Percentiles rank a stretch among this genome's conserved stretches.
Conservation (phyloP, 2,329 filamentous ascomycete genomes). For the Ceratocystis variospora region DNA sequence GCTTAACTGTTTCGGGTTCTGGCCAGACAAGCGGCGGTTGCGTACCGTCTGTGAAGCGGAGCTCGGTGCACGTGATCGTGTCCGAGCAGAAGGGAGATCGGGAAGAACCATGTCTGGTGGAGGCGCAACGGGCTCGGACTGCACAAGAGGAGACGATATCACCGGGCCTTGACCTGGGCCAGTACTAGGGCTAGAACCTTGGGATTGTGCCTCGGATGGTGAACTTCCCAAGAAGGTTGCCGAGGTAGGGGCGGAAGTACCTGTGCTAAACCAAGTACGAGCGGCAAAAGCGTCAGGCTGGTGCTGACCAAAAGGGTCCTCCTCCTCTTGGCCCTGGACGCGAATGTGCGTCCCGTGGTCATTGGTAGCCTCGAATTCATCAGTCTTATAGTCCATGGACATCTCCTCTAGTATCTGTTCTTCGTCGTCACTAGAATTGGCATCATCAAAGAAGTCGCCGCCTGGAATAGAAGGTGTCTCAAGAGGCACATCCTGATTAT, state of each 20-base stretch:
- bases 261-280: slow-evolving; percentile 17
- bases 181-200: neutral
- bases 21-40: slow-evolving; percentile 64
- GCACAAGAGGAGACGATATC: neutral
- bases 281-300: slow-evolving; percentile 1
- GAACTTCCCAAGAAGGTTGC: slow-evolving; percentile 11
- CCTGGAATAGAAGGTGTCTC: slow-evolving; percentile 11
- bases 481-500: neutral
- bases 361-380: slow-evolving; percentile 58
- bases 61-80: slow-evolving; percentile 13
- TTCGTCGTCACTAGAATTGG: slow-evolving; percentile 54
- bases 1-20: slow-evolving; percentile 69
- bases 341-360: neutral
- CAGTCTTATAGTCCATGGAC: slow-evolving; percentile 67
- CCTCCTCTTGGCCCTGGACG: neutral
- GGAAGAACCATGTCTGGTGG: slow-evolving; percentile 7
- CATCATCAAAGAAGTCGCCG: slow-evolving; percentile 43
- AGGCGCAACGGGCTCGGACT: neutral
- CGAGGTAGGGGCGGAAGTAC: slow-evolving; percentile 15
- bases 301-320: neutral
- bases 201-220: neutral
- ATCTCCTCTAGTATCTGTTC: slow-evolving; percentile 76
- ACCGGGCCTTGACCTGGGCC: neutral
- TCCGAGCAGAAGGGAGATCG: slow-evolving; percentile 1
- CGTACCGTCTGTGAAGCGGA: slow-evolving; percentile 41